Base-by-base conservation (phyloP, 2,329 filamentous ascomycete species). In the Ophiostoma perfectum region DNA sequence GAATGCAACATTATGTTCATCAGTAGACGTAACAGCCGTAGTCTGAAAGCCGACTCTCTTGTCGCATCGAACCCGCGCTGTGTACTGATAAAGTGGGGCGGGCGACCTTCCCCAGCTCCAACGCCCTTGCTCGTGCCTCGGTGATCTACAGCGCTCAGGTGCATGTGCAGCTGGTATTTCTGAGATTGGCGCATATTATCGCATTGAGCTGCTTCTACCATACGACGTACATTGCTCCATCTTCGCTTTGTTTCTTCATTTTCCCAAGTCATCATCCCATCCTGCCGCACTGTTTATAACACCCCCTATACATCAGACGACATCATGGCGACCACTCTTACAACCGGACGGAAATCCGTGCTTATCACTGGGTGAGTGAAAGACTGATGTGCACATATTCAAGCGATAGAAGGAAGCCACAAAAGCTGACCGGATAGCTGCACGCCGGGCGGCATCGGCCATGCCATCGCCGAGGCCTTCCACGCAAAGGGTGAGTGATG, bases 391-490 rank as follows among this genome's bases (percentile, higher is more conserved):
- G 8, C 2, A 6, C 5, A 27, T 39, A 60, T 60, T 3, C 11
- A n/a, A 41, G 16, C 38, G 5, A 42, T 36, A 9, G 42, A 18
- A 27, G n/a, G 16, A 27, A 42, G 27, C 27, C 27, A 27, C 58
- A 39, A 18, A 7, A 8, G 27, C 60, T 63, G 39, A 63, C 60
- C 5, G 11, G 8, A 18, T 18, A 87, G 85, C 14, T 86, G 85
- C 73, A 82, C 84, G 6, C 83, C 85, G 1, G 85, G 84, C 14
- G 85, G 85, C 42, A 87, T 87, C 69, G 85, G 85, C 52, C 80
- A 85, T 73, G 82, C 81, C 2, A 67, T 87, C 11, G 84, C 81
- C 16, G 73, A 80, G 1, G 83, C 84, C 70, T 87, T 86, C 66
- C 81, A 85, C 52, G 76, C 74, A 11, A 80, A 80, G 76, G 84